Base-by-base conservation (phyloP, 352 stramenopile genomes). In the Phytophthora pseudosyringae region DNA sequence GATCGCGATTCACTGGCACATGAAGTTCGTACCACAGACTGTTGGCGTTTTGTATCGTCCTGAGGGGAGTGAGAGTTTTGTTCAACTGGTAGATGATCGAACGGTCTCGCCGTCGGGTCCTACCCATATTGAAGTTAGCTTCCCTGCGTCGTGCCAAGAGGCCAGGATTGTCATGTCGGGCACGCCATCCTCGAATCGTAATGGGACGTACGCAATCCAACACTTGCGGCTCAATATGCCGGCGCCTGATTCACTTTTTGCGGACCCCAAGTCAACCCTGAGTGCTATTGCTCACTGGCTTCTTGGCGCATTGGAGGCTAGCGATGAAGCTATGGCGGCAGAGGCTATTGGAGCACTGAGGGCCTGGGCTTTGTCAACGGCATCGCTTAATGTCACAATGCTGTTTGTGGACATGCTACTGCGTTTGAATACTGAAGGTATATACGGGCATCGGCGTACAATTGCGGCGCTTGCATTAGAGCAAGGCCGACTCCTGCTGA, bases 321-420 rank as follows among this genome's bases (percentile, higher is more conserved):
- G 13, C 16, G 80, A 89, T 56, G 75, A 91, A 63, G 72, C 82
- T 26, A 57, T 95, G 36, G 72, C 64, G 5, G 45, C 87, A 15
- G 79, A 96, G 70, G 86, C 85, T 2, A 85, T 94, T 46, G 57
- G 69, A 0, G 80, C 81, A 31, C 41, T 96, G 10, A 75, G 77
- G 13, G 71, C 78, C 0, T 96, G 88, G 88, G 83, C 83, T 16
- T 59, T 96, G n/a, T 75, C 88, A 15, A 95, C 88, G 0, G 84
- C 83, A 6, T 93, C 86, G n/a, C 73, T 96, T 28, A 73, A 77
- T 38, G 78, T 80, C 9, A 82, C 86, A 1, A 61, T 95, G 61
- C 48, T 82, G n/a, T 95, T 92, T 67, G 67, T 95, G 15, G 41
- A 87, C 39, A 80, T 95, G 78, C 47, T 94, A 11, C 28, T 91